Percentiles rank a stretch among this genome's conserved stretches.
Conservation (phyloP, 139 green algal genomes). For the Chlorella sorokiniana region DNA sequence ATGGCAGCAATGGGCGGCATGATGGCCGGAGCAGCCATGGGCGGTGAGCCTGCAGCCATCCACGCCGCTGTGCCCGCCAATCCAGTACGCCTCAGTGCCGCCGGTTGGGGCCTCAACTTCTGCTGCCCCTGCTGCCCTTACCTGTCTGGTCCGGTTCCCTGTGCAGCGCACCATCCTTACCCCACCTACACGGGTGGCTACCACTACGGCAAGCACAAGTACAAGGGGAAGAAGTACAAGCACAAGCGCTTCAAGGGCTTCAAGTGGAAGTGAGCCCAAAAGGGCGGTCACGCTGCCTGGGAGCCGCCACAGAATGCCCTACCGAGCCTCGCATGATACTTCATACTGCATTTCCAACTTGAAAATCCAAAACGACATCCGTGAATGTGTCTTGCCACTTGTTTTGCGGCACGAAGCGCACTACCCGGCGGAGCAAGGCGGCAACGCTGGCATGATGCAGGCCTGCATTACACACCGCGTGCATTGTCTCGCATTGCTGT, state of each 20-base stretch:
- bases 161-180: not conserved
- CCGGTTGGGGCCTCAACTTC: not conserved
- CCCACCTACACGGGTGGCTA: not conserved
- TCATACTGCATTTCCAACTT: too few relatives aligned
- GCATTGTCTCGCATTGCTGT: too few relatives aligned
- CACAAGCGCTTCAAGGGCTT: constrained; percentile 12
- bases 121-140: not conserved
- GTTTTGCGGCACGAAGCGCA: too few relatives aligned
- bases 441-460: too few relatives aligned
- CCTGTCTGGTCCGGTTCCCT: not conserved
- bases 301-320: too few relatives aligned
- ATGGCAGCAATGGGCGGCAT: constrained; percentile 6
- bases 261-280: constrained; percentile 17
- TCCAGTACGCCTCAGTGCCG: not conserved
- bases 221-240: not conserved
- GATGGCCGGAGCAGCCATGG: constrained; percentile 4
- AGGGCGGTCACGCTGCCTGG: not conserved
- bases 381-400: too few relatives aligned
- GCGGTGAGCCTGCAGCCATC: not conserved
- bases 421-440: too few relatives aligned
- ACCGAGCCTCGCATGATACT: too few relatives aligned
- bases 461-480: too few relatives aligned
- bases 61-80: not conserved
- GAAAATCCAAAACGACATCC: too few relatives aligned
- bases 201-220: not conserved